phyloP scores from a whole-genome alignment of 768 basidiomycete genomes.

The Fomitopsis serialis region DNA sequence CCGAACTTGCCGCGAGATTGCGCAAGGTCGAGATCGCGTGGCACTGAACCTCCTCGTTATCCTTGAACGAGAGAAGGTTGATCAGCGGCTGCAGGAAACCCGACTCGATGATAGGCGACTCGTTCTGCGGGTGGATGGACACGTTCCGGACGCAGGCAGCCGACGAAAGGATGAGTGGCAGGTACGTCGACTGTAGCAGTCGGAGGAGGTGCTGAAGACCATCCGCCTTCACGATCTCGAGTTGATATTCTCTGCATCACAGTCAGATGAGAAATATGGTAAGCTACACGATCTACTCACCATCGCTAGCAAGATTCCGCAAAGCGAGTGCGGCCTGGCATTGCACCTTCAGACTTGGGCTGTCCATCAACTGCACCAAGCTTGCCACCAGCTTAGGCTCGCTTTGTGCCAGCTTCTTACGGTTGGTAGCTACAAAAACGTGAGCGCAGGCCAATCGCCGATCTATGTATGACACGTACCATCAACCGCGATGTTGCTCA shows the following conservation, averaged over 20 bases:
- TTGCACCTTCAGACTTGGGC: conserved; percentile 95
- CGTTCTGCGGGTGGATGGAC: conserved; percentile 97
- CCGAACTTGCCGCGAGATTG: conserved; percentile 93
- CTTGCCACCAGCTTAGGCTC: conserved; percentile 95
- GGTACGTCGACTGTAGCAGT: conserved; percentile 92
- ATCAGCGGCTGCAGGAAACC: conserved; percentile 96
- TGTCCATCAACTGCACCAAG: conserved; percentile 94
- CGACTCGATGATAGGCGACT: conserved; percentile 98
- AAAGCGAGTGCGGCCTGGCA: conserved; percentile 97
- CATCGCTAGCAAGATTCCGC: conserved; percentile 95
- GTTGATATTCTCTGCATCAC: conserved; percentile 82
- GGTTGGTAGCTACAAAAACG: conserved; percentile 58
- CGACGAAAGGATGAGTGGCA: conserved; percentile 95
- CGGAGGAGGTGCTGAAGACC: conserved; percentile 90
- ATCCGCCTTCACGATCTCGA: conserved; percentile 96
- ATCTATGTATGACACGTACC: conserved; percentile 35
- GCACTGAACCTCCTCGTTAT: conserved; percentile 99
- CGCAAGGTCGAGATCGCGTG: conserved; percentile 97
- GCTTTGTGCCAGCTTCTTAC: conserved; percentile 89
- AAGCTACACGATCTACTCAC: conserved; percentile 35
- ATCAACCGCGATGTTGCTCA: conserved; percentile 98
- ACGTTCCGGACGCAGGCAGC: conserved; percentile 99
- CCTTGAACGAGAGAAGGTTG: conserved; percentile 94
- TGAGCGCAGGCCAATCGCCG: background rate
- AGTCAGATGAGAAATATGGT: background rate